Conservation (phyloP, 2,329 filamentous ascomycete genomes). For the Sporothrix humicola region DNA sequence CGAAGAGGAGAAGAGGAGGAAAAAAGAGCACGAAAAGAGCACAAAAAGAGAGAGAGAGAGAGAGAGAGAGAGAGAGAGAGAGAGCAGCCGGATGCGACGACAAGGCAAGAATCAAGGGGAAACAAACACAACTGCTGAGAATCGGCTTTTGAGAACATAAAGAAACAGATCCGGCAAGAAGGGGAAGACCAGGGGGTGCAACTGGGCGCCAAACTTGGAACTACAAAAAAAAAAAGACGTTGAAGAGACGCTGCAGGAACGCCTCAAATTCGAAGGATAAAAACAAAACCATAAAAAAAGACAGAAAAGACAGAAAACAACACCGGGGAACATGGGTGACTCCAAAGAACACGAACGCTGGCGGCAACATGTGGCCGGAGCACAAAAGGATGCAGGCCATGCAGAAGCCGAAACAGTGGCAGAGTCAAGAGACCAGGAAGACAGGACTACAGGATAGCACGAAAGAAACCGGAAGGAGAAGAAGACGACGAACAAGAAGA, state of each 20-base stretch:
- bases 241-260: too few species aligned
- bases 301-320: too few species aligned
- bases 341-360: not conserved
- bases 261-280: too few species aligned
- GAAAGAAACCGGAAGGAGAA: too few species aligned
- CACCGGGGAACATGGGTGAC: too few species aligned
- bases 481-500: not conserved
- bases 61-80: not conserved
- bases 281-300: too few species aligned
- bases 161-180: not conserved
- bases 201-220: not conserved
- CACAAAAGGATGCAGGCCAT: constrained; percentile 18
- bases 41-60: not conserved
- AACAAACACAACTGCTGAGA: not conserved
- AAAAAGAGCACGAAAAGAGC: not conserved
- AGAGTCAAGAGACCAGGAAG: constrained; percentile 1
- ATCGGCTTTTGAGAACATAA: not conserved
- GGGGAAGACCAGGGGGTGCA: not conserved
- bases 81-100: too few species aligned
- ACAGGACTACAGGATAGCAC: too few species aligned
- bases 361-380: constrained; percentile 2
- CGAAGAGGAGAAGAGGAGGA: not conserved
- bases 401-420: constrained; percentile 27
- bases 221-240: too few species aligned
- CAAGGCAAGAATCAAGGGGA: not conserved